Base-by-base conservation (phyloP, 1,284 basidiomycete species). In the Schizophyllum commune region DNA sequence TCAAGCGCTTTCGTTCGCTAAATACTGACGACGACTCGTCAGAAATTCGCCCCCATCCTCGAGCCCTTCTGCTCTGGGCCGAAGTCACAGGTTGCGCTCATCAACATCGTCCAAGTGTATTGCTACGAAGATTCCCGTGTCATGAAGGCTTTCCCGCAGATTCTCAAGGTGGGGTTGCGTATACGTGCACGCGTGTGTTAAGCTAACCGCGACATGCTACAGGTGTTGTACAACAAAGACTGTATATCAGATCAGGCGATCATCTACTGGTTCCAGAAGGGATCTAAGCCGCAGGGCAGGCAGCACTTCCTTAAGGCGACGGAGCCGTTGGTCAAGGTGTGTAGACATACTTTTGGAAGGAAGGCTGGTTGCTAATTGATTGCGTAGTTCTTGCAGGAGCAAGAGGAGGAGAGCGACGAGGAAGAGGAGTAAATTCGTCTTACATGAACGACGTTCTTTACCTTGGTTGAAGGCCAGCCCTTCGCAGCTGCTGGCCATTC, bases 191-290 rank as follows among this genome's bases (percentile, higher is more conserved):
- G 20, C 34, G 61, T 34, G 54, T 62, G 1, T 13, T 61, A 58
- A 34, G 7, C 33, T 20, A 53, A 33, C 32, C 13, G 13, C 22
- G 57, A 27, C 32, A 32, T 58, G 34, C 57, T 52, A 5, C 65
- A 93, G 91, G 88, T 95, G 70, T 81, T 96, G 73, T 98, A 98
- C 78, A 96, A 95, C 75, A 88, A 91, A 70, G 96, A 98, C 71
- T 94, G 94, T 75, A 83, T 98, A 68, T 91, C 92, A 63, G 94
- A 96, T 71, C 91, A 95, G 73, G 95, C 96, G 64, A 96, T 98
- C 71, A 90, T 98, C 64, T 98, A 97, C 77, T 98, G 96, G 96
- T 83, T 94, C 76, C 88, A 92, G 76, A 98, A 98, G 77, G 96
- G 96, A 61, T 91, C 94, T 61, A 97, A 95, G 78, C 84, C 93